Evolutionary conservation across 768 basidiomycete species (phyloP), one percentile per base, ranked within the genome.

Genomic region (Dioszegia aurantiaca): DNA sequence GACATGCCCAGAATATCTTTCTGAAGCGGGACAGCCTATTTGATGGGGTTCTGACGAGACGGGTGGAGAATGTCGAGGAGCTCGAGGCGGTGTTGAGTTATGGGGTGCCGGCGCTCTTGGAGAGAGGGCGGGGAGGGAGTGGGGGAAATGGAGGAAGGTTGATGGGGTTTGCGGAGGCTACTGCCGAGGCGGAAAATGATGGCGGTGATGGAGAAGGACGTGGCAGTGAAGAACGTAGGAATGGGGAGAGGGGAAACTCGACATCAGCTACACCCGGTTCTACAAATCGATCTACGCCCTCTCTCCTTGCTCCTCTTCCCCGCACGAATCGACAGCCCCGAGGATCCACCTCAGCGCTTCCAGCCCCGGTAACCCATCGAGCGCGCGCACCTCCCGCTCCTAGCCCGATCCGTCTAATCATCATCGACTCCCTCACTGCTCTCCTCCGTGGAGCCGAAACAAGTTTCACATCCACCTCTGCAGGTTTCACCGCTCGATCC

Each of bases 351-450:
- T 6, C 12, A 6, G 80, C 86, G 39, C 33, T 33, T 33, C 33
- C 33, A 14, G 8, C 33, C 33, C 33, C 14, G 6, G 78, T 90
- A 16, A 79, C 81, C 3, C 77, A 24, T 4, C 17, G 79, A 78
- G 36, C 73, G 89, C 41, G 86, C 86, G 8, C 80, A 85, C 62
- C 80, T 86, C 42, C 63, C 44, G 62, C 73, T 3, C 23, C 54
- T 9, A 51, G 73, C 61, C 90, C 89, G 0, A 79, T 95, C 30
- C 86, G 83, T 55, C 81, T 97, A 14, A 66, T 99, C 48, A 78
- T 99, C 54, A 82, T 99, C 58, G 95, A 99, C 77, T 87, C 90
- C 0, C 80, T 99, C 41, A 85, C 87, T 0, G 89, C 93, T 45
- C 82, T 95, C 16, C 88, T 97, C 67, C 87, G 88, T 63, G 81